Evolutionary conservation across 495 filamentous ascomycete species (phyloP), one percentile per base, ranked within the genome.

Genomic region (Polyplosphaeria fusca): DNA sequence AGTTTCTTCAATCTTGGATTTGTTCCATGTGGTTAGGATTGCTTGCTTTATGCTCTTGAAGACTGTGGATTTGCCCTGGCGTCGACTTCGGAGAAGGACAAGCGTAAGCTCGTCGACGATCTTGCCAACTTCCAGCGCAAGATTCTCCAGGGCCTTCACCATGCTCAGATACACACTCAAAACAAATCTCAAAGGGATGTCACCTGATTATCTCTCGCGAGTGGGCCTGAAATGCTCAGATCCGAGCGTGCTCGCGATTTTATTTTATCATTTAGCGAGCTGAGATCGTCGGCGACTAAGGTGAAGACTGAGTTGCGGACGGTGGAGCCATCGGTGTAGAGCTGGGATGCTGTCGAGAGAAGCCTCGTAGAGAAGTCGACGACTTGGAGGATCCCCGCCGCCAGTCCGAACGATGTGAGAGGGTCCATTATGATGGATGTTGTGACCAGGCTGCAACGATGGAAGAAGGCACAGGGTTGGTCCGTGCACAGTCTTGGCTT

Each of bases 261-360:
- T 13, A 39, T 5, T 32, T 51, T 51, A 32, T 51, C 18, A 32
- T 51, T 51, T 11, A 51, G 25, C 32, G 47, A 51, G 11, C 28
- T 51, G 28, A 39, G 28, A 22, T 39, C 30, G 2, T 51, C 16
- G n/a, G 27, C 47, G 3, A 38, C 22, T 3, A 51, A 16, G 4
- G n/a, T 24, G 4, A 51, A 24, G 28, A 38, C 47, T 22, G 12
- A 5, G 40, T 51, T 51, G 12, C 24, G 47, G 13, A 39, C 32
- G 2, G 47, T 40, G n/a, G 27, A 51, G 4, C 47, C 47, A 11
- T 18, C 47, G 3, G 22, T 18, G 24, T 51, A 39, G 4, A 51
- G 18, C 26, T 51, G 26, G 14, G 37, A 24, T 14, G 28, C 47
- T n/a, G 47, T 23, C 24, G 47, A 51, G 18, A 51, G 28, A 14